Evolutionary conservation across 768 basidiomycete genomes (phyloP).

Genomic region (Lentinula raphanica): DNA sequence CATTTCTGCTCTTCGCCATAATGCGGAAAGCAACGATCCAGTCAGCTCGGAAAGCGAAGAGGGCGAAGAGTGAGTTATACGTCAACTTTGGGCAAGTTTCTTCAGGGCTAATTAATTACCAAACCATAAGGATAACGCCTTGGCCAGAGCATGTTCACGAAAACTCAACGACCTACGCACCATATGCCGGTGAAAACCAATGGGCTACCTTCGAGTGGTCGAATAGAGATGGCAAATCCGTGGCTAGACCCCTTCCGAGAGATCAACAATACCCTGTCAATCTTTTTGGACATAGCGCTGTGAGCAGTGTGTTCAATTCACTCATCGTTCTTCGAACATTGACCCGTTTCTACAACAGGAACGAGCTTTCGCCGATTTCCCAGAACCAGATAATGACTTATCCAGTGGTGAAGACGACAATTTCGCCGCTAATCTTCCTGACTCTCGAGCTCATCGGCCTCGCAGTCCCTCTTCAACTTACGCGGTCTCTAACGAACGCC

Average conservation of each 20-base stretch:
- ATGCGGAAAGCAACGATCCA: neutral
- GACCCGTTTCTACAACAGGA: neutral
- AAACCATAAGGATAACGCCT: neutral
- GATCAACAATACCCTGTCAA: slow-evolving; percentile 2
- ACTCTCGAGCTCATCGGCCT: neutral
- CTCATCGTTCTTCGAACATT: neutral
- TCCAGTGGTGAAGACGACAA: slow-evolving; percentile 7
- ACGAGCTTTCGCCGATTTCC: slow-evolving; percentile 1
- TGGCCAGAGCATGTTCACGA: slow-evolving; percentile 3
- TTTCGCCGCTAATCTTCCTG: neutral
- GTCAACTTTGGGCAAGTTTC: neutral
- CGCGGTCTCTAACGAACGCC: neutral
- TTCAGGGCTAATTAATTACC: neutral
- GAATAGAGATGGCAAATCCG: slow-evolving; percentile 1
- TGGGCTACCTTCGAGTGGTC: slow-evolving; percentile 5
- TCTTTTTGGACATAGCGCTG: neutral
- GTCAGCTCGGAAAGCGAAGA: slow-evolving; percentile 5
- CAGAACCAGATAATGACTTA: neutral
- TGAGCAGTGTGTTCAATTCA: neutral
- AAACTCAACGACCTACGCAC: neutral
- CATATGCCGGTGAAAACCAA: neutral
- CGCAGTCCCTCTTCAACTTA: neutral
- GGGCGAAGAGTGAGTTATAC: slow-evolving; percentile 1
- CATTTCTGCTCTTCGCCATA: slow-evolving; percentile 6
- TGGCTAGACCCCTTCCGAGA: neutral